phyloP scores from a whole-genome alignment of 2,329 filamentous ascomycete genomes.

The Plectosphaerella cucumerina region DNA sequence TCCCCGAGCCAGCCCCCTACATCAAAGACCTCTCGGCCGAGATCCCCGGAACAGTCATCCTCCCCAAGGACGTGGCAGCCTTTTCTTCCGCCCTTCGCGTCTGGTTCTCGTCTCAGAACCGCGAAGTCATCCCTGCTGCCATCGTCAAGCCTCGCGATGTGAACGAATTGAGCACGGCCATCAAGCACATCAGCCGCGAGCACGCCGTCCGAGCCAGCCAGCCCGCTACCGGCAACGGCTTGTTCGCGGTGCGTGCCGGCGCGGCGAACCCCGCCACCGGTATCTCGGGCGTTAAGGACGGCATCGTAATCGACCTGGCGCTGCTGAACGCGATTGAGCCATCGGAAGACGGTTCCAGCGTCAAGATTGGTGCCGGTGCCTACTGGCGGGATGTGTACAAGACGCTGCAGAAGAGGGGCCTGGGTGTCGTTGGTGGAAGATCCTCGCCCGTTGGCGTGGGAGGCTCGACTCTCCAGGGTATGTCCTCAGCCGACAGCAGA shows the following conservation, averaged over 20 bases:
- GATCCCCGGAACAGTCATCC: background rate
- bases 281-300: conserved; percentile 13
- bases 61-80: background rate
- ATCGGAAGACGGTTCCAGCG: conserved; percentile 12
- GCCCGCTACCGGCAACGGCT: background rate
- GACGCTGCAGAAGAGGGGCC: background rate
- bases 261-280: background rate
- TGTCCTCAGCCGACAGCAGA: background rate
- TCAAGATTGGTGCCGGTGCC: conserved; percentile 8
- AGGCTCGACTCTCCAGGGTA: conserved; percentile 17
- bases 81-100: background rate
- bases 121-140: background rate
- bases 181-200: background rate
- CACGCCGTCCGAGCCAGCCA: background rate
- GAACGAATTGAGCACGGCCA: background rate
- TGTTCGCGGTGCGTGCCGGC: background rate
- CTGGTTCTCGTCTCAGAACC: conserved; percentile 1
- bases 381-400: background rate
- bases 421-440: background rate
- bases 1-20: background rate
- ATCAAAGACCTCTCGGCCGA: background rate
- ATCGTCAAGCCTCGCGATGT: background rate
- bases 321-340: conserved; percentile 12
- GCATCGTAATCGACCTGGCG: conserved; percentile 21
- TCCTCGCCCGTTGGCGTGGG: conserved; percentile 20